A percentile compares a stretch with the other conserved stretches of the same genome.
phyloP scores from a whole-genome alignment of 305 asterid species.

The Fraxinus platypoda region DNA sequence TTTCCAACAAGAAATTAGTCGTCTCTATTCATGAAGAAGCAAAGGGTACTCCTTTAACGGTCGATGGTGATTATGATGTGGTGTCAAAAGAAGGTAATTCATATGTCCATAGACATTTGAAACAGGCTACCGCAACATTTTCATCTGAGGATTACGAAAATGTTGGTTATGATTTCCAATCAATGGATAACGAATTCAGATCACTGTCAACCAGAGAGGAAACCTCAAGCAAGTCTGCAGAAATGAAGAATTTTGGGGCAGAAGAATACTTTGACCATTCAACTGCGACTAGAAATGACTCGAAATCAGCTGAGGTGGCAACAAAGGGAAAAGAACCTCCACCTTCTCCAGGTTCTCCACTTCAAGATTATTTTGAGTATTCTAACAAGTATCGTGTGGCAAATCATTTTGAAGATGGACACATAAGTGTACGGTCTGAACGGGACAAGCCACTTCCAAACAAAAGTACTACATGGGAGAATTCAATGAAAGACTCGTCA shows the following conservation, averaged over 20 bases:
- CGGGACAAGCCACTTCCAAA: conserved; percentile 31
- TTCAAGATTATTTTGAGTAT: conserved; percentile 67
- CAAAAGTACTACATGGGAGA: conserved; percentile 32
- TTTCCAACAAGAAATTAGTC: conserved; percentile 41
- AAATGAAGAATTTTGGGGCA: conserved; percentile 38
- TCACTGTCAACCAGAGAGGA: conserved; percentile 31
- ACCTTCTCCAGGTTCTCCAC: conserved; percentile 62
- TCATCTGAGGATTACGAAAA: conserved; percentile 62
- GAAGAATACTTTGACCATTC: conserved; percentile 36
- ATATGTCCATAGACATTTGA: conserved; percentile 23
- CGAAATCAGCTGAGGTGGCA: conserved; percentile 32
- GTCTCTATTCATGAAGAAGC: conserved; percentile 39
- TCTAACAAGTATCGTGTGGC: conserved; percentile 46
- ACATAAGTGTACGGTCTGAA: conserved; percentile 51
- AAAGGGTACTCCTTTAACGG: conserved; percentile 26
- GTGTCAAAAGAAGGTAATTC: conserved; percentile 1
- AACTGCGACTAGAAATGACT: conserved; percentile 21
- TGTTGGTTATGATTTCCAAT: conserved; percentile 52
- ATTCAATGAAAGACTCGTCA: conserved; percentile 40
- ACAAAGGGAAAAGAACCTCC: conserved; percentile 39
- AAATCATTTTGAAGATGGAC: conserved; percentile 42
- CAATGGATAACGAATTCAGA: conserved; percentile 47
- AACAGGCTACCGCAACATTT: conserved; percentile 41
- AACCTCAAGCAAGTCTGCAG: conserved; percentile 33
- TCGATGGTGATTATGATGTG: conserved; percentile 16